These are phyloP conservation scores for Diplodia intermedia DNA, from an alignment of 2,329 filamentous ascomycete genomes.

Conservation along the genomic window DNA sequence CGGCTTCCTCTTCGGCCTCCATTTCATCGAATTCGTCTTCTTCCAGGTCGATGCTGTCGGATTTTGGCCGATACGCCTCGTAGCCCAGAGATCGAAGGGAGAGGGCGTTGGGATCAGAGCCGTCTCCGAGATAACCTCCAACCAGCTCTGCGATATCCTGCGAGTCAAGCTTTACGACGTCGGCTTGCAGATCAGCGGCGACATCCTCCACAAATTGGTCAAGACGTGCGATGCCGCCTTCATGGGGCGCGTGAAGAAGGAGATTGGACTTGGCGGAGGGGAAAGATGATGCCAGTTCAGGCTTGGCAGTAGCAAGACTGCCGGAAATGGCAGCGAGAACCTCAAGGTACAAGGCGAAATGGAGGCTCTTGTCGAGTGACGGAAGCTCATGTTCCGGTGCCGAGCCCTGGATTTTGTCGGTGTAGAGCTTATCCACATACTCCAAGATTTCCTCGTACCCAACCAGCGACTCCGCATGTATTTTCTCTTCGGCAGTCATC, in stretches of 20 bases:
- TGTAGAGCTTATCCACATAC: constrained; percentile 20
- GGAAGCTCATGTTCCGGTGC: not conserved
- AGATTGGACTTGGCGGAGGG: constrained; percentile 62
- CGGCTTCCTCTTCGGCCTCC: constrained; percentile 54
- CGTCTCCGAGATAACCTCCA: constrained; percentile 72
- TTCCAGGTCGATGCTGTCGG: constrained; percentile 44
- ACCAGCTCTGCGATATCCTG: constrained; percentile 73
- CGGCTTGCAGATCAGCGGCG: constrained; percentile 67
- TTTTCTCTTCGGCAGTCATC: not conserved
- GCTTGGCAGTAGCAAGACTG: constrained; percentile 50
- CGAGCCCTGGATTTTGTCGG: not conserved
- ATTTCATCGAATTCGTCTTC: constrained; percentile 57
- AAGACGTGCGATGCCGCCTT: constrained; percentile 62
- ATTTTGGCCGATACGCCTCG: constrained; percentile 53
- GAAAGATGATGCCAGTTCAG: constrained; percentile 53
- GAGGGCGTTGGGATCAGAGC: constrained; percentile 57
- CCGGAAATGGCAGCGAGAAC: constrained; percentile 59
- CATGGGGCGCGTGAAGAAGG: constrained; percentile 65
- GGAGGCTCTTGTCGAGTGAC: constrained; percentile 2
- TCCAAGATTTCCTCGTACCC: constrained; percentile 19
- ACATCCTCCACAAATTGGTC: constrained; percentile 68
- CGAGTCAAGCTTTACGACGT: constrained; percentile 72
- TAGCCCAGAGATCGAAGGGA: constrained; percentile 57
- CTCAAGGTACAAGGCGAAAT: constrained; percentile 43
- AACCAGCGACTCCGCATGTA: not conserved